Evolutionary conservation across 345 rosid species (phyloP).

Genomic region (Hirschfeldia incana): DNA sequence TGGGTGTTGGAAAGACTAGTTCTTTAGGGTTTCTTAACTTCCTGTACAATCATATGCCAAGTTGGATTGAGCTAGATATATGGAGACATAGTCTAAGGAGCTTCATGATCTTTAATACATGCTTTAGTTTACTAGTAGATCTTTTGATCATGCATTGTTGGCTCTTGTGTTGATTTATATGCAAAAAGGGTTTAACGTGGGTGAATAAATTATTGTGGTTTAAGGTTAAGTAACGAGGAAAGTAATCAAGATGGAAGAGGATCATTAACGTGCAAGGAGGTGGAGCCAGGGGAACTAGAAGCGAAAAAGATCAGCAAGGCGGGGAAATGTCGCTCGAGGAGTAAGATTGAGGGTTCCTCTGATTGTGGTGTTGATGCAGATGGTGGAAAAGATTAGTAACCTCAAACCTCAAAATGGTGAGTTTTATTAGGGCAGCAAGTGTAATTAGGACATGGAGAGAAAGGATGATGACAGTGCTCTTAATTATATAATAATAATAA

Average conservation of each 20-base stretch:
- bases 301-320: slow-evolving; percentile 52
- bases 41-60: background rate
- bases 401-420: no score
- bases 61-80: background rate
- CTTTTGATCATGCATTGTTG: no score
- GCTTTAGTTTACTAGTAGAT: background rate
- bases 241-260: slow-evolving; percentile 54
- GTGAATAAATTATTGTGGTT: background rate
- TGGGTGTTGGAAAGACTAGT: background rate
- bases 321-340: slow-evolving; percentile 72
- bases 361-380: slow-evolving; percentile 82
- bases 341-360: slow-evolving; percentile 58
- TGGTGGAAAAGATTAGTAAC: slow-evolving; percentile 33
- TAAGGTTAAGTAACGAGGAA: slow-evolving; percentile 60
- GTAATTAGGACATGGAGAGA: no score
- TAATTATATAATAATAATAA: background rate
- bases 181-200: background rate
- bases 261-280: slow-evolving; percentile 49
- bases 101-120: background rate
- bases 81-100: background rate
- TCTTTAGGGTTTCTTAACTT: background rate
- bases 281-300: slow-evolving; percentile 59
- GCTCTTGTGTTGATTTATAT: slow-evolving; percentile 1
- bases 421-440: no score
- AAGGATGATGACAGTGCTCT: background rate